A percentile compares a stretch with the other conserved stretches of the same genome.
phyloP scores from a whole-genome alignment of 2,329 filamentous ascomycete genomes.

The Ophiostoma australiae region DNA sequence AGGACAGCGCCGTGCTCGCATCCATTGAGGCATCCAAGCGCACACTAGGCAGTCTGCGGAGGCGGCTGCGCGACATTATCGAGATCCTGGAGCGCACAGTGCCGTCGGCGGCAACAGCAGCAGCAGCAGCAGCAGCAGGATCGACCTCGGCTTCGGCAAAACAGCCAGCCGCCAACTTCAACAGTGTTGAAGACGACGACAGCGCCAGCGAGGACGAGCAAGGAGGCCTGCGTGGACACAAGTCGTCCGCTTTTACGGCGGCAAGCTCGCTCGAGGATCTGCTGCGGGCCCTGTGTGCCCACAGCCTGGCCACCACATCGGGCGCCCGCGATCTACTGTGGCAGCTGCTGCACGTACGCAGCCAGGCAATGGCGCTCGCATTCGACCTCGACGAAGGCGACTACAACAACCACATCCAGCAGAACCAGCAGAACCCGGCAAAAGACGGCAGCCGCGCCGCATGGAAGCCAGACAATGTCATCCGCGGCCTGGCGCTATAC shows the following conservation, averaged over 20 bases:
- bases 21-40: conserved; percentile 58
- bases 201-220: not conserved
- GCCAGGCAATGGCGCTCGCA: conserved; percentile 60
- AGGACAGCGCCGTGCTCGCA: conserved; percentile 34
- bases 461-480: conserved; percentile 45
- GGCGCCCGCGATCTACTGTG: conserved; percentile 72
- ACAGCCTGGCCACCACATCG: conserved; percentile 74
- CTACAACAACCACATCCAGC: conserved; percentile 23
- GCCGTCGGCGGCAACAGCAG: not conserved
- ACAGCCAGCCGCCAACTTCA: not conserved
- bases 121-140: not conserved
- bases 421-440: not conserved
- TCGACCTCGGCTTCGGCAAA: not conserved
- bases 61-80: conserved; percentile 61
- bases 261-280: conserved; percentile 44
- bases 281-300: conserved; percentile 71
- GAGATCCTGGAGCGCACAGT: conserved; percentile 42
- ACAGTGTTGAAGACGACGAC: not conserved
- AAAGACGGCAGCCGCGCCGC: conserved; percentile 31
- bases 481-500: conserved; percentile 66
- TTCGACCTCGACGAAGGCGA: conserved; percentile 49
- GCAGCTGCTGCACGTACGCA: conserved; percentile 71
- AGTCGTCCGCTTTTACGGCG: not conserved
- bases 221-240: not conserved
- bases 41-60: conserved; percentile 57